Evolutionary conservation across 2,329 filamentous ascomycete genomes (phyloP), one percentile per base, ranked within the genome.

Genomic region (Diaporthe vexans): DNA sequence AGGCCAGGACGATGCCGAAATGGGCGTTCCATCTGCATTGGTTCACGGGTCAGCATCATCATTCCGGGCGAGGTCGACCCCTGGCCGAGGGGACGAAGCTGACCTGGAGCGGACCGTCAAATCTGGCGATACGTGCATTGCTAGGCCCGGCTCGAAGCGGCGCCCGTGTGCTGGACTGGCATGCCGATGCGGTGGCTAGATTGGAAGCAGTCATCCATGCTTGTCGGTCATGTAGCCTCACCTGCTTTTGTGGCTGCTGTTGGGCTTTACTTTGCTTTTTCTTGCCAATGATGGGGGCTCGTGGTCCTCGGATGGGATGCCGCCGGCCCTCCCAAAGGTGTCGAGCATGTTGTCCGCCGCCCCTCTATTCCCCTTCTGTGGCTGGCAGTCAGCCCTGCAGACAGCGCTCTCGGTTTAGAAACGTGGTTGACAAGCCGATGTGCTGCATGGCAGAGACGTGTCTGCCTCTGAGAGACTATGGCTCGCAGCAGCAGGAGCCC

Each of bases 401-500:
- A 56, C 52, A 57, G 37, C 19, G 52, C 37, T 48, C 52, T 51
- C 24, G 15, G 37, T 24, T 69, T 33, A 37, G 57, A 74, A 72
- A 68, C 68, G 59, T 69, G 72, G 56, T 72, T 72, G 67, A 76
- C 72, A 48, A 65, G 57, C 51, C 29, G 51, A 17, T 58, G 26
- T 63, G 72, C 70, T 26, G 46, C 67, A 65, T 52, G 73, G 70
- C 59, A 15, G 54, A 74, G 72, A 68, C 58, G 56, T 74, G 74
- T 72, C 35, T 51, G 68, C 59, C n/a, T 58, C 52, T 72, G 48
- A 72, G 68, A 61, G 68, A 74, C 59, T 33, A 72, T 72, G 33
- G 58, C 48, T 29, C 67, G 74, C 72, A 29, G 68, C 65, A 37
- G 68, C 65, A 74, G n/a, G 35, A 35, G 24, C 56, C 51, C 26